Evolutionary conservation across 2,329 filamentous ascomycete species (phyloP), one percentile per base, ranked within the genome.

Genomic region (Fonsecaea nubica): DNA sequence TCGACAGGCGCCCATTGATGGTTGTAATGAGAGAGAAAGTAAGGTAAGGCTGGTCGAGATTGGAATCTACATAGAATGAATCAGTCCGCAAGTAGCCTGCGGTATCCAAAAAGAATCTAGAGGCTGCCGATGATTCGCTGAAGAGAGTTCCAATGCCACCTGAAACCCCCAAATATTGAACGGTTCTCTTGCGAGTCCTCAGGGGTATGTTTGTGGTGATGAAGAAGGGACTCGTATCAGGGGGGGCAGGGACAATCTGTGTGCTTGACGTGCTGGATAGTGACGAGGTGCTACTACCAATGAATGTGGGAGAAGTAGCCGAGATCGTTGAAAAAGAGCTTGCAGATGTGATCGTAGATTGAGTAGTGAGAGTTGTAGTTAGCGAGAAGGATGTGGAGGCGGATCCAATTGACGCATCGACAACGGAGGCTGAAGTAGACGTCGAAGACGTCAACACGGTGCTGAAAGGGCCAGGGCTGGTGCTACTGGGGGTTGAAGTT

Each of bases 141-240:
- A 64, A 45, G 3, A 70, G 56, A 6, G 63, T 55, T 38, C 52
- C 63, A 25, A 62, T 40, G 15, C 65, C 62, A 40, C 36, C 61
- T 32, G 58, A 66, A 57, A 71, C 68, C 9, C 52, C 55, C 32
- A 71, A 38, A 36, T 68, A 71, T n/a, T 58, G 36, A 18, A 69
- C 40, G 15, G 68, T 54, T 65, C 69, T 68, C 63, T 68, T 70
- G 58, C 58, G 64, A 42, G 54, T 58, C 21, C 58, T 67, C 36
- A 59, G 48, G 21, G 53, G 18, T 12, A 38, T 58, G 58, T 58
- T 65, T 38, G 59, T 53, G 45, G 25, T 52, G 32, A 68, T 54
- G 21, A 58, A 8, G 53, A 68, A 68, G 1, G 13, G 18, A 6
- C 57, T 40, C 21, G 58, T 50, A 15, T 30, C 54, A n/a, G 59